Base-by-base conservation (phyloP, 805 yeast species). In the Ogataea glucozyma region DNA sequence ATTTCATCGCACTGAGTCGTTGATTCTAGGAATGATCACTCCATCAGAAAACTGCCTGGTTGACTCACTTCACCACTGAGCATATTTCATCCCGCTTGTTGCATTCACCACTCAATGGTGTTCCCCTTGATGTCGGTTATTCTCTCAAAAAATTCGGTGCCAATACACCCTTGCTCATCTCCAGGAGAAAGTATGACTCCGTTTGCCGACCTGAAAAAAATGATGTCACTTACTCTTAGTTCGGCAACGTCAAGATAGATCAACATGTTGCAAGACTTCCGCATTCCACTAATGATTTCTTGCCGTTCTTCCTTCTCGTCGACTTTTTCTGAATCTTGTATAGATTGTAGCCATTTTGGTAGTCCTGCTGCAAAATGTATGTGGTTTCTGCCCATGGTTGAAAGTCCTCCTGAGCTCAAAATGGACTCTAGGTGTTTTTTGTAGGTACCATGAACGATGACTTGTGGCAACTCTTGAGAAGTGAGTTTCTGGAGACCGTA, bases 371-470 rank as follows among this genome's bases (percentile, higher is more conserved):
- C 87, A 59, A 91, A 72, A 65, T 93, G 99, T 13, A 93, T 79
- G 61, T 93, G 98, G 51, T 83, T 83, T 54, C 99, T 69, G 23
- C 62, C 65, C 96, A 89, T 87, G 46, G 65, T 70, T 12, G 73
- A 72, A 18, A 93, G 65, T 0, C 88, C 89, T 0, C 79, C 79
- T 4, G 71, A 52, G 19, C 64, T 40, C n/a, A 73, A 42, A 4
- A 86, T 86, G 16, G 58, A 43, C 1, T 65, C 56, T 51, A 85
- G 65, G 21, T 75, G 78, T 3, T 61, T 58, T 4, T 46, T 41
- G 45, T 71, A 79, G 0, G 98, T 91, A 4, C 98, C 98, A 61
- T 93, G 99, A 14, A 88, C 80, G 3, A 88, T 73, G 2, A 62
- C 58, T 0, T 49, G 29, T 0, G 86, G 93, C 35, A 79, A 67